Conservation (phyloP, 768 basidiomycete genomes). For the Naematelia aurantialba region DNA sequence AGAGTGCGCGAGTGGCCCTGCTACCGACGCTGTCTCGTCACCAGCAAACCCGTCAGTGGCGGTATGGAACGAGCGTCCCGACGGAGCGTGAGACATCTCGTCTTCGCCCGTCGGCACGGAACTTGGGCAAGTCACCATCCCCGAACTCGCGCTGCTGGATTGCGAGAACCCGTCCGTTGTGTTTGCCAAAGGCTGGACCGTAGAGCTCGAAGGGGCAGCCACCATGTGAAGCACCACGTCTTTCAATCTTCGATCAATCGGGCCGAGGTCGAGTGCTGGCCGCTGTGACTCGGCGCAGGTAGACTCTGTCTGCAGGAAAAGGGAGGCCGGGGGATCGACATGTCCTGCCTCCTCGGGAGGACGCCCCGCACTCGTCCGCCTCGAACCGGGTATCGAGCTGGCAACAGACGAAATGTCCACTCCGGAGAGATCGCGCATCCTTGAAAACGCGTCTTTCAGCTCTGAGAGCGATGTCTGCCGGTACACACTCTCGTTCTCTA, state of each 20-base stretch:
- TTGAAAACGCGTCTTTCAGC: slow-evolving; percentile 12
- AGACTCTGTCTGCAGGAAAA: not conserved
- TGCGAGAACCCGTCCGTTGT: not conserved
- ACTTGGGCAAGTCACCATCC: not conserved
- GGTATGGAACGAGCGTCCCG: not conserved
- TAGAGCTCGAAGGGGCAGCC: not conserved
- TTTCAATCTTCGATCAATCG: not conserved
- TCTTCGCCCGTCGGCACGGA: not conserved
- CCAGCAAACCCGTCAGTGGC: not conserved
- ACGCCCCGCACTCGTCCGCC: slow-evolving; percentile 1
- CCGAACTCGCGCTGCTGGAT: slow-evolving; percentile 2
- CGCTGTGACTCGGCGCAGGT: not conserved
- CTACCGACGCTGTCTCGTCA: too few relatives aligned
- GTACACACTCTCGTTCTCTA: not conserved
- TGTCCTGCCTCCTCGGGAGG: not conserved
- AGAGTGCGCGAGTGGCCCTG: slow-evolving; percentile 11
- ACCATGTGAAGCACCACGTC: not conserved
- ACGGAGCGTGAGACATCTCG: not conserved
- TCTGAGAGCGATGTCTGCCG: slow-evolving; percentile 14
- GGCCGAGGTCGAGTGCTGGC: not conserved
- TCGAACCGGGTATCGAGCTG: not conserved
- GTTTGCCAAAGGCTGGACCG: not conserved
- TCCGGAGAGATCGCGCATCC: slow-evolving; percentile 18
- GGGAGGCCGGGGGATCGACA: not conserved
- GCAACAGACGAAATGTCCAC: slow-evolving; percentile 7